Conservation (phyloP, 805 yeast species). For the Ogataea henricii region DNA sequence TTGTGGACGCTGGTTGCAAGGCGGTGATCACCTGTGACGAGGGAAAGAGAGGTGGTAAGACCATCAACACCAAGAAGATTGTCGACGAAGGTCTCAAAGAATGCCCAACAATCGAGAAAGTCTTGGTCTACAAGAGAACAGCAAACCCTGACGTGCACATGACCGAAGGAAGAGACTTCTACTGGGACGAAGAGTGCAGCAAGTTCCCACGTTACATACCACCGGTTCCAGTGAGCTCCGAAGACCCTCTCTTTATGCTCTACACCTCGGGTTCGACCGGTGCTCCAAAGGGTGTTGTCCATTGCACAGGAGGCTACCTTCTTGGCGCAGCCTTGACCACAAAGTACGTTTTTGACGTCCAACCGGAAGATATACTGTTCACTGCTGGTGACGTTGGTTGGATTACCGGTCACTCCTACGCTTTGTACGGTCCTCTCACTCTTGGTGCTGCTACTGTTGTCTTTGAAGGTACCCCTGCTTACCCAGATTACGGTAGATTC, state of each 20-base stretch:
- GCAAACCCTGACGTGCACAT: slow-evolving; percentile 70
- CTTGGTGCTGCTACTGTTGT: slow-evolving; percentile 90
- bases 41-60: slow-evolving; percentile 93
- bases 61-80: slow-evolving; percentile 86
- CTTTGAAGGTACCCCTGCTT: slow-evolving; percentile 97
- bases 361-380: slow-evolving; percentile 82
- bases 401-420: slow-evolving; percentile 98
- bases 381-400: slow-evolving; percentile 99
- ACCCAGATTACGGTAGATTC: slow-evolving; percentile 92
- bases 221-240: slow-evolving; percentile 83
- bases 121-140: slow-evolving; percentile 86
- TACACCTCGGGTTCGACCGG: slow-evolving; percentile 99
- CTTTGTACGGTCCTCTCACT: slow-evolving; percentile 88
- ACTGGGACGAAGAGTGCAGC: slow-evolving; percentile 91
- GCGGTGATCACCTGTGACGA: slow-evolving; percentile 94
- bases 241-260: slow-evolving; percentile 92
- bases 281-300: slow-evolving; percentile 97
- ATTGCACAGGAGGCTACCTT: slow-evolving; percentile 91
- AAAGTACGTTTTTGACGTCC: slow-evolving; percentile 90
- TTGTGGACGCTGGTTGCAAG: slow-evolving; percentile 81
- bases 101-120: slow-evolving; percentile 76
- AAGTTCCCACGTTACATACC: slow-evolving; percentile 85
- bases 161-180: slow-evolving; percentile 79
- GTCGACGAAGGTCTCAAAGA: slow-evolving; percentile 90
- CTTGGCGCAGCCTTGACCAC: slow-evolving; percentile 91